A percentile compares a stretch with the other conserved stretches of the same genome.
These are phyloP conservation scores for Dacryopinax primogenitus DNA, from an alignment of 768 basidiomycete species.

Conservation along the genomic window DNA sequence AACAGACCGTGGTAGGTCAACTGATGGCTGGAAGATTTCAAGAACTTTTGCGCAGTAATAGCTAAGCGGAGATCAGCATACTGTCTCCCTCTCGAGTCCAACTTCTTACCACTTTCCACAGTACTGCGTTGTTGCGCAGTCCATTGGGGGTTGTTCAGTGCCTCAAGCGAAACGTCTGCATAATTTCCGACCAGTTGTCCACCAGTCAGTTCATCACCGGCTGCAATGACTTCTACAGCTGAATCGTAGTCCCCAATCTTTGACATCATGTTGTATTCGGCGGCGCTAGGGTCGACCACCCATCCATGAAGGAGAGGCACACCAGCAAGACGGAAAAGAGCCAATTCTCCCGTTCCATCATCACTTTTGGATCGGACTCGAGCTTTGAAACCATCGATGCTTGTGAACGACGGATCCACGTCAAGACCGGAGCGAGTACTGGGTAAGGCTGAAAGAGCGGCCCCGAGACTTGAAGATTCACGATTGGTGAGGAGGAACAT, in stretches of 20 bases:
- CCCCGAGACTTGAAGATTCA: constrained; percentile 50
- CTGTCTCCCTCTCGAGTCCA: not conserved
- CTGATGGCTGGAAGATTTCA: constrained; percentile 63
- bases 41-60: constrained; percentile 32
- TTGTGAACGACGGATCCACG: constrained; percentile 72
- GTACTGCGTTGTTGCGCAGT: constrained; percentile 46
- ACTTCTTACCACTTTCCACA: constrained; percentile 52
- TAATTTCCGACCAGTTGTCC: constrained; percentile 45
- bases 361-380: constrained; percentile 38
- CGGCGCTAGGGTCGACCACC: constrained; percentile 57
- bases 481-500: constrained; percentile 59
- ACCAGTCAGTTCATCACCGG: constrained; percentile 60
- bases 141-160: constrained; percentile 26
- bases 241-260: constrained; percentile 48
- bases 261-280: constrained; percentile 43
- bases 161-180: constrained; percentile 14
- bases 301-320: constrained; percentile 82
- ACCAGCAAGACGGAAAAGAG: constrained; percentile 70
- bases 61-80: constrained; percentile 34
- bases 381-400: constrained; percentile 43
- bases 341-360: constrained; percentile 55
- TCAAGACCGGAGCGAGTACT: constrained; percentile 77
- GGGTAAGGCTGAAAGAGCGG: constrained; percentile 65
- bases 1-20: constrained; percentile 74
- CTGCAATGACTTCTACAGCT: constrained; percentile 60